Evolutionary conservation across 1,139 yeast species (phyloP), one percentile per base, ranked within the genome.

Genomic region (Geotrichum reessii): DNA sequence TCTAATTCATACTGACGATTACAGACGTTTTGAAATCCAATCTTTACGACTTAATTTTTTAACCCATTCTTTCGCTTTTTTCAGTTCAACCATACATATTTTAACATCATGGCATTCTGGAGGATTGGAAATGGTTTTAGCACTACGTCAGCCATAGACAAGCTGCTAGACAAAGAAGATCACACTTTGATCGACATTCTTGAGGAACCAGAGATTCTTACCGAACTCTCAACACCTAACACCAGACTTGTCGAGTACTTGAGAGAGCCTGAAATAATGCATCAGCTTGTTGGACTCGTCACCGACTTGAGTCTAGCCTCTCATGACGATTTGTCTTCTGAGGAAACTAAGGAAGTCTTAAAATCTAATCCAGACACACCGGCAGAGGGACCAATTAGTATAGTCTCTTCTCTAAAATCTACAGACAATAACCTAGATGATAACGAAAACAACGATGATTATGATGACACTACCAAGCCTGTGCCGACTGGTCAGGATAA

Each of bases 41-140:
- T n/a, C n/a, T 47, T 47, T 14, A 14, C 25, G 27, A 22, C 27
- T 21, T 22, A 14, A 25, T 25, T 25, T 48, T 7, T 25, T 48
- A 8, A 14, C 19, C 21, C 19, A 2, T 12, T 27, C n/a, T 27
- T 21, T 27, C 21, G 14, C 25, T 27, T 25, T 11, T n/a, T 48
- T 27, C 11, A 17, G 24, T 7, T 31, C 40, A 17, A 17, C 33
- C 19, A 17, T 14, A 19, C n/a, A 19, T 33, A 24, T 21, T 22
- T 27, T 11, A 17, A 22, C 53, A 61, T 17, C 58, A 74, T 74
- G 76, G 74, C 93, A 50, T 92, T 91, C 73, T 92, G 98, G 98
- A 86, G 89, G 72, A 87, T 89, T 73, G 89, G 92, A 59, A 87
- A 86, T 72, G 93, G 90, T 63, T 87, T 87, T 72, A 82, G 91